These are phyloP conservation scores for Fomitopsis schrenkii DNA, from an alignment of 1,284 basidiomycete genomes.

Conservation along the genomic window DNA sequence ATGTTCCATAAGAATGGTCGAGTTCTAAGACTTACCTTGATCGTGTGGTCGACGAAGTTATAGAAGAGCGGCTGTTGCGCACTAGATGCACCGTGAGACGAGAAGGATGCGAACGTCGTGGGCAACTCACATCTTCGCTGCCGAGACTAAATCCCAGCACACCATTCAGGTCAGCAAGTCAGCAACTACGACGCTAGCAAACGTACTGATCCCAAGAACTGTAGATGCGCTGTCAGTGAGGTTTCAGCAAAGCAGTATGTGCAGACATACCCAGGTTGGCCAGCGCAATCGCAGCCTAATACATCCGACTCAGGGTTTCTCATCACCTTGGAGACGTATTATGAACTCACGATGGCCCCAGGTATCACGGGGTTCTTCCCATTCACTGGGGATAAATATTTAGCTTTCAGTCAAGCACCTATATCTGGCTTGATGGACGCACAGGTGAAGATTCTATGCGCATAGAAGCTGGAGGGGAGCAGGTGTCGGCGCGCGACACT, in stretches of 20 bases:
- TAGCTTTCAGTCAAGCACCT: not conserved
- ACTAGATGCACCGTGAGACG: conserved; percentile 4
- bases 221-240: not conserved
- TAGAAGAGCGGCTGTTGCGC: conserved; percentile 14
- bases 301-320: not conserved
- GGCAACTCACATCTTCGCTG: conserved; percentile 7
- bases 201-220: conserved; percentile 32
- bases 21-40: conserved; percentile 9
- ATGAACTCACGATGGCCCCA: conserved; percentile 11
- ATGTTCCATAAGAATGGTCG: no score
- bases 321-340: not conserved
- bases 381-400: conserved; percentile 4
- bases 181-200: not conserved
- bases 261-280: not conserved
- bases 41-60: conserved; percentile 13
- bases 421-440: not conserved
- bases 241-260: not conserved
- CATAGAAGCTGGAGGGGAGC: conserved; percentile 28
- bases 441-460: conserved; percentile 30
- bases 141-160: not conserved
- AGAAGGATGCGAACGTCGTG: not conserved
- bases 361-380: conserved; percentile 11
- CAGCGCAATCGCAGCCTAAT: not conserved
- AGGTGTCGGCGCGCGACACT: not conserved
- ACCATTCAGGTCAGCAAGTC: not conserved